These are phyloP conservation scores for Ascochyta pisi DNA, from an alignment of 2,329 filamentous ascomycete genomes.

Conservation along the genomic window DNA sequence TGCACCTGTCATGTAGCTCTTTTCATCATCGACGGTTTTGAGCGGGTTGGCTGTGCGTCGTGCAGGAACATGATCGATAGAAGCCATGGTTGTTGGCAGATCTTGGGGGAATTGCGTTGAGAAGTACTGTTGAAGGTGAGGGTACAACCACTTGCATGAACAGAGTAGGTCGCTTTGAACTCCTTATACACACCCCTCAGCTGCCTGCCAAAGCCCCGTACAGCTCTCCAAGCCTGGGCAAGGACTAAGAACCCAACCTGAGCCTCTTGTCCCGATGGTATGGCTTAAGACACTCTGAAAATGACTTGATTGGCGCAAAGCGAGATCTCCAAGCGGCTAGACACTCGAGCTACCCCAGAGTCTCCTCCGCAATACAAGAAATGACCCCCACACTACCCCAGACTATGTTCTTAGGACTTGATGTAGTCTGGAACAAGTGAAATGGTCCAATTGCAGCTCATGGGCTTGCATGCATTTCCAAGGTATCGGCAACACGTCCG, in stretches of 20 bases:
- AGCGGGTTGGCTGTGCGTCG: background rate
- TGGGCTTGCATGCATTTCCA: background rate
- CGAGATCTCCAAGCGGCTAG: conserved; percentile 1
- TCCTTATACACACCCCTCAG: conserved; percentile 3
- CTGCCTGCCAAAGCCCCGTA: background rate
- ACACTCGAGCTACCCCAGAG: conserved; percentile 13
- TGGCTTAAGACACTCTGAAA: conserved; percentile 11
- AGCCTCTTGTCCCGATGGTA: conserved; percentile 9
- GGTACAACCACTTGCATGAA: background rate
- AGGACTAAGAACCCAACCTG: conserved; percentile 6
- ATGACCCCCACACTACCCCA: conserved; percentile 14
- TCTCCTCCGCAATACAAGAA: conserved; percentile 11
- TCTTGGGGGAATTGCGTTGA: background rate
- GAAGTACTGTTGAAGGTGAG: background rate
- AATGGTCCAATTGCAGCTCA: background rate
- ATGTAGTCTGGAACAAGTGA: background rate
- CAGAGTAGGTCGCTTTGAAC: background rate
- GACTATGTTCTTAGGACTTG: background rate
- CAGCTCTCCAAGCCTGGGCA: conserved; percentile 6
- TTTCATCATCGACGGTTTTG: background rate
- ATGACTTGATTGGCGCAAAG: conserved; percentile 1
- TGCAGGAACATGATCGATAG: background rate
- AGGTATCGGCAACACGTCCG: conserved; percentile 3
- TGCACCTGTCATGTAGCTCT: background rate
- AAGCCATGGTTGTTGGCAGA: background rate